phyloP scores from a whole-genome alignment of 23 red algal species.

The Gracilariopsis chorda region DNA sequence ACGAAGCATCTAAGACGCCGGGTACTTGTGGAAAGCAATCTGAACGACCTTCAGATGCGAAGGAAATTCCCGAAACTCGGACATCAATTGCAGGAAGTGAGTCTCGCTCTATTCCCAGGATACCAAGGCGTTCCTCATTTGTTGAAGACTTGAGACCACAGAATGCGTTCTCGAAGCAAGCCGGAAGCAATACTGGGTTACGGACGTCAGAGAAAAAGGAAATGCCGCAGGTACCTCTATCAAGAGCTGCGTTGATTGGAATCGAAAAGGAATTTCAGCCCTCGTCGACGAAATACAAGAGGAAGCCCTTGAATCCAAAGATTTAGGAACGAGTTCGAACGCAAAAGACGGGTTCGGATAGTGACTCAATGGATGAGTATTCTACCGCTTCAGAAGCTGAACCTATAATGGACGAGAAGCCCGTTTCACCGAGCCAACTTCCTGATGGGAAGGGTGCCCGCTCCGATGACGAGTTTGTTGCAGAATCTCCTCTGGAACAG shows the following conservation, averaged over 20 bases:
- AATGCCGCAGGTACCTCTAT: not conserved
- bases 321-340: not conserved
- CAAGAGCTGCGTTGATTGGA: not conserved
- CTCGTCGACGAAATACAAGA: not conserved
- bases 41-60: not conserved
- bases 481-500: constrained; percentile 9
- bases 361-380: constrained; percentile 55
- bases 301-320: constrained; percentile 28
- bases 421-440: constrained; percentile 22
- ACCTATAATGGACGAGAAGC: constrained; percentile 38
- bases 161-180: not conserved
- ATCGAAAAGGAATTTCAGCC: constrained; percentile 27
- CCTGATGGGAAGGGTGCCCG: constrained; percentile 24
- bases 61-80: not conserved
- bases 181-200: not conserved
- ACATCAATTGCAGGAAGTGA: not conserved
- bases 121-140: not conserved
- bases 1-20: not conserved
- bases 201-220: not conserved
- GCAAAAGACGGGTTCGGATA: constrained; percentile 2
- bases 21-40: not conserved
- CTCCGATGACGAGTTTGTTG: constrained; percentile 48
- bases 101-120: not conserved
- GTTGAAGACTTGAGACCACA: not conserved
- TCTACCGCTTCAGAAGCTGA: constrained; percentile 49